These are phyloP conservation scores for Tilletia walkeri DNA, from an alignment of 1,284 basidiomycete species.

Conservation along the genomic window DNA sequence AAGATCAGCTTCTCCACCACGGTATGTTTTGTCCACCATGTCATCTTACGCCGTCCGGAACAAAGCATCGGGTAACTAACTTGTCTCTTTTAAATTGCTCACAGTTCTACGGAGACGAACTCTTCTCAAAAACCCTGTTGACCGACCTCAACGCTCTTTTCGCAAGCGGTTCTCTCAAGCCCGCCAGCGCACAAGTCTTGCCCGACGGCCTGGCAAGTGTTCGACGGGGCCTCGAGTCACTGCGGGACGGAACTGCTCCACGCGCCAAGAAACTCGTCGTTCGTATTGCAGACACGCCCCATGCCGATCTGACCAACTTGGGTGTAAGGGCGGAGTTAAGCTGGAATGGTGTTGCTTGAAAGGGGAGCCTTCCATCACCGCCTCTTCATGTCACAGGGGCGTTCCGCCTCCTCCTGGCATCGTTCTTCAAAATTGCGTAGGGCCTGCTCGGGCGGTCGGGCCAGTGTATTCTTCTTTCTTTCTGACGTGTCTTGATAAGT, in stretches of 20 bases:
- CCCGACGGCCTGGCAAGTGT: constrained; percentile 44
- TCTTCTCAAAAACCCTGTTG: constrained; percentile 26
- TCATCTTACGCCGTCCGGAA: not conserved
- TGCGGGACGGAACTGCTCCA: constrained; percentile 40
- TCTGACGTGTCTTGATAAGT: too few species aligned
- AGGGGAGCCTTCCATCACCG: not conserved
- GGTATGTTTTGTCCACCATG: not conserved
- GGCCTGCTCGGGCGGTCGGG: too few species aligned
- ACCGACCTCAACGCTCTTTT: constrained; percentile 25
- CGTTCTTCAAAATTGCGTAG: too few species aligned
- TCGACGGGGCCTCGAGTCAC: constrained; percentile 35
- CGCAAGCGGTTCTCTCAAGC: constrained; percentile 20
- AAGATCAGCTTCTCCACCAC: constrained; percentile 46
- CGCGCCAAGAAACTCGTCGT: constrained; percentile 43
- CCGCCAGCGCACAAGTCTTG: constrained; percentile 32
- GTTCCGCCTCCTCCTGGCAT: too few species aligned
- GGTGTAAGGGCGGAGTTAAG: constrained; percentile 38
- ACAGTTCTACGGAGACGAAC: constrained; percentile 34
- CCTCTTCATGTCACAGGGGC: too few species aligned
- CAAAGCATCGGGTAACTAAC: not conserved
- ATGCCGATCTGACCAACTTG: constrained; percentile 38
- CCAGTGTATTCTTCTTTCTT: too few species aligned
- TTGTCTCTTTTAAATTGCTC: too few species aligned
- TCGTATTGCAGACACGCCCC: constrained; percentile 36
- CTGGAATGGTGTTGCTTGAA: constrained; percentile 42